Evolutionary conservation across 2,329 filamentous ascomycete genomes (phyloP).

Genomic region (Fusarium hainanense): DNA sequence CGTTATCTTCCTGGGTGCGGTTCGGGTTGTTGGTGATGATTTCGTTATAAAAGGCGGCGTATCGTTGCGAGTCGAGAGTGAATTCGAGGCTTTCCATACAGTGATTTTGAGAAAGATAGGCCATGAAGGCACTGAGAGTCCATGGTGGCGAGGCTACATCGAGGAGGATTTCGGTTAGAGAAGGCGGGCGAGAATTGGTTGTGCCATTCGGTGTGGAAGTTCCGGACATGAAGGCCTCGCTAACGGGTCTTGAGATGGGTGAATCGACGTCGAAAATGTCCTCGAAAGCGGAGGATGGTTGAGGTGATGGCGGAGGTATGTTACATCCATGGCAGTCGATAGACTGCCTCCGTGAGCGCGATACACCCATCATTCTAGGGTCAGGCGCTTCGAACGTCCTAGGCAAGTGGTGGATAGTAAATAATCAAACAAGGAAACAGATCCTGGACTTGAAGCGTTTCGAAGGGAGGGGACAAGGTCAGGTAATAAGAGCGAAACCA

Average conservation of each 20-base stretch:
- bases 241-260: constrained; percentile 60
- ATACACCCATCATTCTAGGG: constrained; percentile 57
- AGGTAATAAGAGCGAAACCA: constrained; percentile 39
- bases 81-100: constrained; percentile 97
- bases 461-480: constrained; percentile 33
- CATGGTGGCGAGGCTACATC: constrained; percentile 89
- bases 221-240: constrained; percentile 59
- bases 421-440: constrained; percentile 15
- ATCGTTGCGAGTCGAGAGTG: constrained; percentile 91
- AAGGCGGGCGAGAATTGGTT: constrained; percentile 63
- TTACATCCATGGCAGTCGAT: constrained; percentile 57
- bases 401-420: constrained; percentile 24
- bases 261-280: constrained; percentile 58
- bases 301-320: constrained; percentile 57
- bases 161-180: constrained; percentile 86
- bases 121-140: constrained; percentile 93
- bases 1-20: constrained; percentile 57
- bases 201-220: constrained; percentile 50
- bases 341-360: constrained; percentile 58
- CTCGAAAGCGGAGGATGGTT: constrained; percentile 58
- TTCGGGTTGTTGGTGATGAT: constrained; percentile 53
- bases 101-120: constrained; percentile 95
- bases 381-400: constrained; percentile 38
- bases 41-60: constrained; percentile 69
- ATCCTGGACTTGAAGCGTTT: constrained; percentile 21